phyloP scores from a whole-genome alignment of 148 eudicot species.

The Rheum nobile region DNA sequence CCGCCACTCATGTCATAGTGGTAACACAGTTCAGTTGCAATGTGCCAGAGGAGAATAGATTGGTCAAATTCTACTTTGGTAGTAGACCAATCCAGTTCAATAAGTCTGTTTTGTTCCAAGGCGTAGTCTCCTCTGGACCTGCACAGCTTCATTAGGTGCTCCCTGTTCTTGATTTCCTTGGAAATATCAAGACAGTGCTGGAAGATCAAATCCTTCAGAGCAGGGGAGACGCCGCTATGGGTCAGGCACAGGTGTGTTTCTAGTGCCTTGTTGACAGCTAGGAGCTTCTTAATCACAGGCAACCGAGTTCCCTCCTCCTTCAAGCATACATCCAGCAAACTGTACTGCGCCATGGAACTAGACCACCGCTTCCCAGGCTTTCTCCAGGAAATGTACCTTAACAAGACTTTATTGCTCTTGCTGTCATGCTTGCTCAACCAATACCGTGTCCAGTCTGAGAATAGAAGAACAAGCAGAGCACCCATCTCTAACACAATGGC shows the following conservation, averaged over 20 bases:
- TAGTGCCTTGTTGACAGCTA: constrained; percentile 12
- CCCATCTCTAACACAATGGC: constrained; percentile 24
- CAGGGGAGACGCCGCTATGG: constrained; percentile 12
- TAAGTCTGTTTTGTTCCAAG: background rate
- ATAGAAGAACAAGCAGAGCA: constrained; percentile 12
- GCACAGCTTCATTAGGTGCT: constrained; percentile 13
- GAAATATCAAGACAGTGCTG: background rate
- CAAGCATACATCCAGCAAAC: constrained; percentile 20
- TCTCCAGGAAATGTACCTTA: background rate
- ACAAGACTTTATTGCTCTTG: background rate
- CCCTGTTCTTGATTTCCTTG: background rate
- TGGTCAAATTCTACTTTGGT: constrained; percentile 30
- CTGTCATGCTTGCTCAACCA: constrained; percentile 18
- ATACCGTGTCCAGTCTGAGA: constrained; percentile 26
- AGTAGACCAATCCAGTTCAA: constrained; percentile 13
- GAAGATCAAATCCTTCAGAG: constrained; percentile 21
- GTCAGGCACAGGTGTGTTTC: constrained; percentile 17
- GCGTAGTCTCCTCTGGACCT: constrained; percentile 17
- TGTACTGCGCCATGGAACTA: constrained; percentile 28
- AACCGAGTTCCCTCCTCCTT: constrained; percentile 1
- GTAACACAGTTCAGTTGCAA: constrained; percentile 45
- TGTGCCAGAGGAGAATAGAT: constrained; percentile 46
- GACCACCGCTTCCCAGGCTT: constrained; percentile 28
- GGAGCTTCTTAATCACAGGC: constrained; percentile 5
- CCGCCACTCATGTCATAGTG: constrained; percentile 2